Percentiles rank a stretch among this genome's conserved stretches.
Conservation (phyloP, 2,329 filamentous ascomycete genomes). For the Sclerotinia spermophila region DNA sequence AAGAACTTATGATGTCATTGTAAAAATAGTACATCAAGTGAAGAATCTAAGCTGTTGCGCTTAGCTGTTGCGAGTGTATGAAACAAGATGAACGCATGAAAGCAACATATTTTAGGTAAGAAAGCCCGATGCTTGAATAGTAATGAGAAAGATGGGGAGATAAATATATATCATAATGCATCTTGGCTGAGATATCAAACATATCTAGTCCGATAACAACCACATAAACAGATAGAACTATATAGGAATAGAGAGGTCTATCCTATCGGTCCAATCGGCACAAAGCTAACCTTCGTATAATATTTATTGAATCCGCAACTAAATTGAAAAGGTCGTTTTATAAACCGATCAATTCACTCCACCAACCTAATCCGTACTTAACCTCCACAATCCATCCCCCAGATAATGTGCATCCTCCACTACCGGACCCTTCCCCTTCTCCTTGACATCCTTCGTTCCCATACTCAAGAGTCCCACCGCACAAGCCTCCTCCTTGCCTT, state of each 20-base stretch:
- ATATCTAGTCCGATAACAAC: not conserved
- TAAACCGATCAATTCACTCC: not conserved
- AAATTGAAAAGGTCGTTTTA: not conserved
- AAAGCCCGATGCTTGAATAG: not conserved
- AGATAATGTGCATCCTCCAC: constrained; percentile 92
- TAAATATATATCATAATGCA: not conserved
- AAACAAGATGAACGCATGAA: not conserved
- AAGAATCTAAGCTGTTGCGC: too few species aligned
- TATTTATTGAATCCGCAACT: not conserved
- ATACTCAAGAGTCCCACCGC: constrained; percentile 80
- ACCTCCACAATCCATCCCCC: constrained; percentile 86
- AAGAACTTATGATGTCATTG: not conserved
- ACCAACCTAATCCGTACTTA: constrained; percentile 31
- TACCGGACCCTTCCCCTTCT: constrained; percentile 88
- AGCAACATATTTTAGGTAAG: not conserved
- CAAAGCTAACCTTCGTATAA: not conserved
- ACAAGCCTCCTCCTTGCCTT: constrained; percentile 91
- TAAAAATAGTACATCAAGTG: not conserved
- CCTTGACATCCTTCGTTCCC: constrained; percentile 88
- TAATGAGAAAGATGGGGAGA: not conserved
- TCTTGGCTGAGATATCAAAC: not conserved
- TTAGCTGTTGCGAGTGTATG: not conserved
- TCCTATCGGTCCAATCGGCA: not conserved
- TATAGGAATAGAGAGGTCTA: not conserved
- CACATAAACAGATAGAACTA: not conserved